Conservation (phyloP, 1,284 basidiomycete genomes). For the Anthracocystis setariae region DNA sequence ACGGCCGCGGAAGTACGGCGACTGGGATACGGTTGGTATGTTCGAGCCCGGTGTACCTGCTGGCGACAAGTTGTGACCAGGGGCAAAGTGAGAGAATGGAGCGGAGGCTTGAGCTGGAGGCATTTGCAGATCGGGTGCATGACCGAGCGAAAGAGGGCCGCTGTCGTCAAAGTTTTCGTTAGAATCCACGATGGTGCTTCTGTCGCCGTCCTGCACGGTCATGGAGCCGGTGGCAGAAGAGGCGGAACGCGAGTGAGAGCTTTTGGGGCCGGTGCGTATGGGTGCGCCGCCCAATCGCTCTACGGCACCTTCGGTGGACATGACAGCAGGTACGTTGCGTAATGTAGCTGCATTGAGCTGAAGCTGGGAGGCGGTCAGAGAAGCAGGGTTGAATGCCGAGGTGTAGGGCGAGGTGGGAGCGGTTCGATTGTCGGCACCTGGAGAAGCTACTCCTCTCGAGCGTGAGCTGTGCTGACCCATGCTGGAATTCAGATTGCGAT, state of each 20-base stretch:
- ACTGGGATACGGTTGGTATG: constrained; percentile 17
- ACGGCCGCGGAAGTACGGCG: constrained; percentile 34
- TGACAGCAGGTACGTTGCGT: constrained; percentile 52
- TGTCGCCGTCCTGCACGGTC: constrained; percentile 46
- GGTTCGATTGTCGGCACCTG: constrained; percentile 16
- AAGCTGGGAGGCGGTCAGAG: constrained; percentile 47
- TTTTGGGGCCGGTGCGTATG: constrained; percentile 1
- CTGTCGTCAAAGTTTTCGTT: constrained; percentile 25
- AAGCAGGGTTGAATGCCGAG: constrained; percentile 43
- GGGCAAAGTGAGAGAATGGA: constrained; percentile 53
- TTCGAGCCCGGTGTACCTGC: constrained; percentile 24
- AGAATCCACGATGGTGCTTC: constrained; percentile 40
- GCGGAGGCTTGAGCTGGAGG: constrained; percentile 56
- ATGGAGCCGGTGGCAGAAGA: constrained; percentile 34
- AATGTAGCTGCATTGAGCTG: constrained; percentile 56
- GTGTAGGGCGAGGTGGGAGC: constrained; percentile 38
- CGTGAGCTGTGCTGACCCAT: not conserved
- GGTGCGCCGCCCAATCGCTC: constrained; percentile 35
- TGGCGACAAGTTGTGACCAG: constrained; percentile 18
- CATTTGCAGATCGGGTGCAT: constrained; percentile 52
- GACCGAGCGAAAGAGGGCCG: constrained; percentile 14
- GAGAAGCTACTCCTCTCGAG: constrained; percentile 4
- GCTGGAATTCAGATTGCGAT: constrained; percentile 16
- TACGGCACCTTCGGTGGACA: constrained; percentile 43
- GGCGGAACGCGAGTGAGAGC: constrained; percentile 25